Conservation (phyloP, 257 asterid species). For the Solanum raphanifolium region DNA sequence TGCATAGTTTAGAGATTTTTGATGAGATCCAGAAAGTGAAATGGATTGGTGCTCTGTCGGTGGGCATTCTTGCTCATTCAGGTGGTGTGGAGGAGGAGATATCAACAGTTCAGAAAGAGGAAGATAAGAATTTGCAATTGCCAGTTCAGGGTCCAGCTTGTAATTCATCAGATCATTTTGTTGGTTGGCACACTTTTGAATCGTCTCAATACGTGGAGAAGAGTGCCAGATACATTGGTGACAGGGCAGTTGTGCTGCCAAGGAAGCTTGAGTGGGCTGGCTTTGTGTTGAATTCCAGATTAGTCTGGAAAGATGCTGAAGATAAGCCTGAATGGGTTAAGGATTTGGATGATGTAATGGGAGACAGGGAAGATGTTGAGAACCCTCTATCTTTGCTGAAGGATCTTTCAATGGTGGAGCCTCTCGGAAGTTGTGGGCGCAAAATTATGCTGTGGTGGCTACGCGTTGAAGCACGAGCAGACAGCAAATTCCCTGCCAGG, state of each 20-base stretch:
- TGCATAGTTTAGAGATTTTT: slow-evolving; percentile 87
- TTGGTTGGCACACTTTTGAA: slow-evolving; percentile 84
- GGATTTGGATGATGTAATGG: slow-evolving; percentile 50
- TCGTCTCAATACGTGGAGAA: slow-evolving; percentile 30
- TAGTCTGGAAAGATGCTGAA: slow-evolving; percentile 66
- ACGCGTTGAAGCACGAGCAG: slow-evolving; percentile 96
- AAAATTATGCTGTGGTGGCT: slow-evolving; percentile 94
- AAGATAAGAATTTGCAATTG: slow-evolving; percentile 36
- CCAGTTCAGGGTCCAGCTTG: slow-evolving; percentile 98
- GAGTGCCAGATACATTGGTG: slow-evolving; percentile 78
- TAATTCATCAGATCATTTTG: slow-evolving; percentile 63
- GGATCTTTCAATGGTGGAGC: slow-evolving; percentile 72
- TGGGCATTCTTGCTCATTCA: slow-evolving; percentile 73
- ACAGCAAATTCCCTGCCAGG: slow-evolving; percentile 96
- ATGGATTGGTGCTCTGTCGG: slow-evolving; percentile 81
- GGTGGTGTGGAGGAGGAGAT: slow-evolving; percentile 47
- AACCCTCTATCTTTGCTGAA: slow-evolving; percentile 63
- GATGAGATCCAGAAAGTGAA: slow-evolving; percentile 90
- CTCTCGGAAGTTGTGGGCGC: slow-evolving; percentile 93
- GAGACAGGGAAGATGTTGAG: slow-evolving; percentile 46
- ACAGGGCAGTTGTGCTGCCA: slow-evolving; percentile 74
- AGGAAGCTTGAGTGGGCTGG: slow-evolving; percentile 95
- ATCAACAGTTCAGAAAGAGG: slow-evolving; percentile 21
- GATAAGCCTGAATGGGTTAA: slow-evolving; percentile 76
- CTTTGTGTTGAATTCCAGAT: slow-evolving; percentile 72